These are phyloP conservation scores for Cytospora schulzeri DNA, from an alignment of 2,329 filamentous ascomycete species.

Conservation along the genomic window DNA sequence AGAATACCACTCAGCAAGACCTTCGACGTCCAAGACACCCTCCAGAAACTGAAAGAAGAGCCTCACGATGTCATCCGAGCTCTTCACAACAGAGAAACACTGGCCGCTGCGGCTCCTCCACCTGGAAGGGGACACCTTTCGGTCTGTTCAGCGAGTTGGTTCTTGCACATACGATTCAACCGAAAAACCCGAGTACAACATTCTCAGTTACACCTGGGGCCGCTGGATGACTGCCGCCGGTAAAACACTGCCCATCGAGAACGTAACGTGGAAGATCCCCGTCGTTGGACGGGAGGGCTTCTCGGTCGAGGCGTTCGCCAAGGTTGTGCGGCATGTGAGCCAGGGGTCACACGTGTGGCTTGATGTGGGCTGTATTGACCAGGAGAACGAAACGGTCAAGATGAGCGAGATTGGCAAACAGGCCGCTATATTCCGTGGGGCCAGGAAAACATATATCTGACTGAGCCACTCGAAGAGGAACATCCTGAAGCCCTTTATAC, in stretches of 20 bases:
- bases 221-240: not conserved
- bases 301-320: not conserved
- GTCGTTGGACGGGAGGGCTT: not conserved
- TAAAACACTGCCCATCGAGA: not conserved
- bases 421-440: not conserved
- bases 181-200: not conserved
- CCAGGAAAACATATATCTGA: not conserved
- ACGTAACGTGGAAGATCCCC: not conserved
- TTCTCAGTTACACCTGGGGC: conserved; percentile 1
- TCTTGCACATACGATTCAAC: not conserved
- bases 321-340: not conserved
- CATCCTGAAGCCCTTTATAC: too few species aligned
- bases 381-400: not conserved
- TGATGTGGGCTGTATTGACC: not conserved
- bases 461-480: not conserved
- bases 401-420: not conserved
- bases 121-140: not conserved
- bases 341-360: not conserved
- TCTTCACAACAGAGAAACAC: not conserved
- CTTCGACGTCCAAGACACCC: too few species aligned
- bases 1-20: too few species aligned
- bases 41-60: not conserved
- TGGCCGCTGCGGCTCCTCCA: not conserved
- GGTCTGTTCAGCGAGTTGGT: not conserved
- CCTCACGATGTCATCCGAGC: not conserved